Conservation (phyloP, 345 rosid genomes). For the Laguncularia racemosa region DNA sequence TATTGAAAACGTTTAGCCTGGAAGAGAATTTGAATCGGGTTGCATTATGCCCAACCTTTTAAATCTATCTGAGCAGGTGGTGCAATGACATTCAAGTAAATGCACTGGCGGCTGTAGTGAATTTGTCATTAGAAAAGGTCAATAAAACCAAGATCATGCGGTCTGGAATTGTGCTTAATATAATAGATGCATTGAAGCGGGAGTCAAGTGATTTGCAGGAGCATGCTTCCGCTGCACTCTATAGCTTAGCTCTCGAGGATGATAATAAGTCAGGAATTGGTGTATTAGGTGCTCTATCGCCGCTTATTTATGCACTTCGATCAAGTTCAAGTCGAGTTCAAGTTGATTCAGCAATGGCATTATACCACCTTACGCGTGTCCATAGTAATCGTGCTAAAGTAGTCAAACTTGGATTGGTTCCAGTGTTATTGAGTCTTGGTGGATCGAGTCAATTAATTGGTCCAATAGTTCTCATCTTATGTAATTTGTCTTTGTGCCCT, state of each 20-base stretch:
- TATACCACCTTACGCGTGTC: slow-evolving; percentile 73
- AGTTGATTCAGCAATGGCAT: slow-evolving; percentile 70
- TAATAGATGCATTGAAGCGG: slow-evolving; percentile 60
- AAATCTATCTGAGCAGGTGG: too few relatives aligned
- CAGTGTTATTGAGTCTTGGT: slow-evolving; percentile 42
- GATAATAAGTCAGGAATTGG: slow-evolving; percentile 82
- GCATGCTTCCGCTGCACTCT: slow-evolving; percentile 71
- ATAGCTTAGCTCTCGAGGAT: slow-evolving; percentile 75
- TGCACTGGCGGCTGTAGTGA: slow-evolving; percentile 65
- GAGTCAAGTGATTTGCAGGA: slow-evolving; percentile 74
- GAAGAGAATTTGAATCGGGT: too few relatives aligned
- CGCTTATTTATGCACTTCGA: slow-evolving; percentile 55
- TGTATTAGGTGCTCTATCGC: slow-evolving; percentile 73
- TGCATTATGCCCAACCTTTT: too few relatives aligned
- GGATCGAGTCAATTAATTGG: slow-evolving; percentile 42
- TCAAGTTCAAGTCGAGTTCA: slow-evolving; percentile 55
- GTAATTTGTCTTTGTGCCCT: slow-evolving; percentile 45
- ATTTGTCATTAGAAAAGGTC: slow-evolving; percentile 54
- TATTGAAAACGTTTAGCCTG: too few relatives aligned
- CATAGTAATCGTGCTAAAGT: slow-evolving; percentile 60
- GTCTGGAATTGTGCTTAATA: slow-evolving; percentile 65
- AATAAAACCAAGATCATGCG: slow-evolving; percentile 82
- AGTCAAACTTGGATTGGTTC: slow-evolving; percentile 57
- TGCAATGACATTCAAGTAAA: slow-evolving; percentile 53
- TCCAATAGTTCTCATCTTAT: slow-evolving; percentile 43